Base-by-base conservation (phyloP, 192 early-diverging fungal genomes). In the Allomyces javanicus region DNA sequence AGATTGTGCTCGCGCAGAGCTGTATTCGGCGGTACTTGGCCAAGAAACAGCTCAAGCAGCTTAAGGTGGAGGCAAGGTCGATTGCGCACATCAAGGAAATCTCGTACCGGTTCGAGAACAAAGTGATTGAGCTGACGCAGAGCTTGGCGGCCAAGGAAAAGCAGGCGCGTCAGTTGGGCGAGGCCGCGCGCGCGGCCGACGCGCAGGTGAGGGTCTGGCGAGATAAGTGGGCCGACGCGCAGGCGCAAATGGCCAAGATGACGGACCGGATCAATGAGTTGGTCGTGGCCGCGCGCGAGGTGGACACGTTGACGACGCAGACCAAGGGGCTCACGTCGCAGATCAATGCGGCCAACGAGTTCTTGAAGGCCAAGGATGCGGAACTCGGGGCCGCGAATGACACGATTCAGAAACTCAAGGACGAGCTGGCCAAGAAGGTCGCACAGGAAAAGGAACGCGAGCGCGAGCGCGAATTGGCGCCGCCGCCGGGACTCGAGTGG, bases 121-220 rank as follows among this genome's bases (percentile, higher is more conserved):
- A 95, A 80, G 90, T 99, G 66, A 86, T 97, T 71, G 91, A 92
- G 74, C 79, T 99, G 65, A 95, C 93, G 40, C 90, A 89, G 69
- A 75, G 75, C 25, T 72, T 94, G 62, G 81, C 81, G 26, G 72
- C 75, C 64, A 76, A 80, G 68, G 82, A 85, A 27, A 66, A 74
- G 67, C 70, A 76, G 69, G 72, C 68, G 1, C 43, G 55, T 62
- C 71, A 73, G 10, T 64, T 68, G 22, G 66, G 65, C n/a, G 73
- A 77, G 67, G 58, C 66, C 0, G 44, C 63, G 44, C 63, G 65
- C 10, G 27, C 68, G 65, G 67, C 64, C 22, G 67, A 68, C 1
- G 64, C 64, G 44, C 71, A 71, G 44, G 68, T 66, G 17, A 58
- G 14, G 17, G 17, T 21, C 17, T 58, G 50, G 50, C 50, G 50